phyloP scores from a whole-genome alignment of 169 alveolate genomes.

The Besnoitia besnoiti region DNA sequence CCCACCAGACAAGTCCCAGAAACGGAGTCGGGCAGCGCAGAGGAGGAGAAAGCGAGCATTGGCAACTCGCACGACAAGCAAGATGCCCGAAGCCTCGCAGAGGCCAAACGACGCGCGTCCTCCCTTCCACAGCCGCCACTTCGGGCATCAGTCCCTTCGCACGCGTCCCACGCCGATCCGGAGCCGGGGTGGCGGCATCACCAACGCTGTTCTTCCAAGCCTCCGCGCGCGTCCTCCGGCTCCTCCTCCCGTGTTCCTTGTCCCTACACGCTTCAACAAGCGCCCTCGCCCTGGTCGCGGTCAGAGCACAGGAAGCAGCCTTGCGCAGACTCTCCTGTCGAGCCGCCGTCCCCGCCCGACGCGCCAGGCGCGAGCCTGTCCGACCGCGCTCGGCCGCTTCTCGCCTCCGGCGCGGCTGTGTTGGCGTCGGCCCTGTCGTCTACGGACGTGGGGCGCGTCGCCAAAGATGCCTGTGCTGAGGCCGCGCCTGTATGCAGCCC shows the following conservation, averaged over 20 bases:
- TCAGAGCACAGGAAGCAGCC: no score
- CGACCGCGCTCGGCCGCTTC: not conserved
- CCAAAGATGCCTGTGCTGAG: no score
- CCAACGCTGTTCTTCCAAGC: no score
- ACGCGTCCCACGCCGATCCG: no score
- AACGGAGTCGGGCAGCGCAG: no score
- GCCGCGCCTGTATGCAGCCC: no score
- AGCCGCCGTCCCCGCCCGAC: slow-evolving; percentile 23
- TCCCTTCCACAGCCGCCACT: not conserved
- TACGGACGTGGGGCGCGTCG: not conserved
- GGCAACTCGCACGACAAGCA: no score
- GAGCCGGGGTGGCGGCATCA: no score
- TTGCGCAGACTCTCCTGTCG: not conserved
- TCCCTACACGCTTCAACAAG: not conserved
- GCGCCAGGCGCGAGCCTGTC: not conserved
- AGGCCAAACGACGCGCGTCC: not conserved
- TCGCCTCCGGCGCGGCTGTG: no score
- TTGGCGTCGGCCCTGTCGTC: not conserved
- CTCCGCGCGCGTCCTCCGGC: not conserved
- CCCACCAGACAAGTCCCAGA: no score
- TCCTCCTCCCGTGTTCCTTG: not conserved
- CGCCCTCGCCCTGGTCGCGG: not conserved
- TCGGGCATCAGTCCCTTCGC: not conserved
- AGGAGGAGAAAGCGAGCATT: no score
- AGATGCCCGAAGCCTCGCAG: no score